phyloP scores from a whole-genome alignment of 1,284 basidiomycete species.

The Sutorius eximius region DNA sequence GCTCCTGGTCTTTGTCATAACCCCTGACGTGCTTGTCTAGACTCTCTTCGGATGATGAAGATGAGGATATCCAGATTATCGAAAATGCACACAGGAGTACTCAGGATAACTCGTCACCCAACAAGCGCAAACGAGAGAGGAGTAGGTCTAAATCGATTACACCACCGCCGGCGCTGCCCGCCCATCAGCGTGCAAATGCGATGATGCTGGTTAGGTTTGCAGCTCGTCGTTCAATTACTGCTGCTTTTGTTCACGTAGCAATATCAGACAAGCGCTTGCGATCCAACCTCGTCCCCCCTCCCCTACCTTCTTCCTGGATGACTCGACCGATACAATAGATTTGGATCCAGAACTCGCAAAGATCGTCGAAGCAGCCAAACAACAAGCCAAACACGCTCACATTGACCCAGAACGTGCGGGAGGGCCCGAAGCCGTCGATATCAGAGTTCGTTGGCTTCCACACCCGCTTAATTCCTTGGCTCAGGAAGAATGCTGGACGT shows the following conservation, averaged over 20 bases:
- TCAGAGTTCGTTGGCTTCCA: constrained; percentile 61
- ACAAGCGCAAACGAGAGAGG: constrained; percentile 46
- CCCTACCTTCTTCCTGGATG: constrained; percentile 45
- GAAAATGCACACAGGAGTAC: constrained; percentile 31
- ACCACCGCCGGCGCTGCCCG: constrained; percentile 62
- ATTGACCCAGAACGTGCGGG: constrained; percentile 28
- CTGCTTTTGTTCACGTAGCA: constrained; percentile 14
- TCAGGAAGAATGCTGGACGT: constrained; percentile 45
- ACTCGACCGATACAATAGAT: constrained; percentile 48
- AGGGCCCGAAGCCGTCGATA: constrained; percentile 45
- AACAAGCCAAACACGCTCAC: constrained; percentile 17
- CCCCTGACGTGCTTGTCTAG: constrained; percentile 20
- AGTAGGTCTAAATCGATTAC: constrained; percentile 71
- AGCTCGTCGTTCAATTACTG: background rate
- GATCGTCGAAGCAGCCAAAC: constrained; percentile 45
- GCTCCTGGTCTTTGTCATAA: background rate
- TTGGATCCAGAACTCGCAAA: constrained; percentile 61
- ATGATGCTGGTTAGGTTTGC: constrained; percentile 58
- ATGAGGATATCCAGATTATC: constrained; percentile 41
- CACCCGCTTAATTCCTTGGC: constrained; percentile 54
- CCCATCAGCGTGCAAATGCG: constrained; percentile 51
- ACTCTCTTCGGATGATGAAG: constrained; percentile 51
- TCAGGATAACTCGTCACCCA: constrained; percentile 13
- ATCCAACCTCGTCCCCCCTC: constrained; percentile 42
- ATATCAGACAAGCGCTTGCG: constrained; percentile 46